Evolutionary conservation across 1,284 basidiomycete species (phyloP).

Genomic region (Fomitiporia mediterranea): DNA sequence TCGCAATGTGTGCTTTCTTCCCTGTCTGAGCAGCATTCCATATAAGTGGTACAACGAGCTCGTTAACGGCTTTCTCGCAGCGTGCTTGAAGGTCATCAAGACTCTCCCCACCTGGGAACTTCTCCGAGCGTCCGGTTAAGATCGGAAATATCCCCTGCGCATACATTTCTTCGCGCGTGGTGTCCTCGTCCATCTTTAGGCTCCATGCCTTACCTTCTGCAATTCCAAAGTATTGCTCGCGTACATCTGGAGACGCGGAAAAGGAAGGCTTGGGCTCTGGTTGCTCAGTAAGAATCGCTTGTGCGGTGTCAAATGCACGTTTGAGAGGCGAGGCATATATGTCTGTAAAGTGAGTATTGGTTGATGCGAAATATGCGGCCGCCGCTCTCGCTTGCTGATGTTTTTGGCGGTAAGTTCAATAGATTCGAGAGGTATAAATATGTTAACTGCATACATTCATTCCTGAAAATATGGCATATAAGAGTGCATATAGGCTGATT

Average conservation of each 20-base stretch:
- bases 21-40: constrained; percentile 36
- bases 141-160: constrained; percentile 49
- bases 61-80: constrained; percentile 53
- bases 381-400: constrained; percentile 81
- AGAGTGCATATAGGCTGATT: not conserved
- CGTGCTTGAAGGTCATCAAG: constrained; percentile 61
- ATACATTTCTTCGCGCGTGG: constrained; percentile 48
- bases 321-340: constrained; percentile 81
- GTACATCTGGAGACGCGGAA: constrained; percentile 45
- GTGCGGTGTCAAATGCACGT: constrained; percentile 71
- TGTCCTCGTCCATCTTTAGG: constrained; percentile 27
- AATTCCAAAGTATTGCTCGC: constrained; percentile 69
- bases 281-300: constrained; percentile 51
- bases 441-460: constrained; percentile 50
- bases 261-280: constrained; percentile 51
- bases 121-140: constrained; percentile 43
- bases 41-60: constrained; percentile 60
- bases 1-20: constrained; percentile 51
- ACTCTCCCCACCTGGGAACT: constrained; percentile 72
- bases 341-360: constrained; percentile 51
- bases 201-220: constrained; percentile 65
- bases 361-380: constrained; percentile 50
- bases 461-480: constrained; percentile 36
- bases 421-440: not conserved
- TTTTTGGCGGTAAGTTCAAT: not conserved